Conservation (phyloP, 441 rosid species). For the Corymbia calophylla region DNA sequence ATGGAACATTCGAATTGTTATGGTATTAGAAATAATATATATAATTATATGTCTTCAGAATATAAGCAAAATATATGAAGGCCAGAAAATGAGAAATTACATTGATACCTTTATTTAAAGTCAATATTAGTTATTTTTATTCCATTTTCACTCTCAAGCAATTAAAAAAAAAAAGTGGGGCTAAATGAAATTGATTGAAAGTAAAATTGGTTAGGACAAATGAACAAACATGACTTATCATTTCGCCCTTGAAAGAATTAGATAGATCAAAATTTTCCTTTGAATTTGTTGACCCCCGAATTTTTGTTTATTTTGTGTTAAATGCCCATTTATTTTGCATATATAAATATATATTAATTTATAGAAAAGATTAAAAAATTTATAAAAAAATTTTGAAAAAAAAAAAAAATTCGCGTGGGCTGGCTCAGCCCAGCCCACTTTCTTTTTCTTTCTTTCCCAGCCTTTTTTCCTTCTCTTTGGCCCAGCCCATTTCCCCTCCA, state of each 20-base stretch:
- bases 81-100: background rate
- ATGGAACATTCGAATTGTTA: too few relatives aligned
- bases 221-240: background rate
- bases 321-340: background rate
- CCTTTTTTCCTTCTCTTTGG: too few relatives aligned
- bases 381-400: too few relatives aligned
- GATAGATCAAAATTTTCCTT: background rate
- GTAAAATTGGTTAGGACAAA: background rate
- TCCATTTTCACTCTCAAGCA: background rate
- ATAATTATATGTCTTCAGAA: background rate
- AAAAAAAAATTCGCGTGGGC: background rate
- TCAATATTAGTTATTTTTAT: background rate
- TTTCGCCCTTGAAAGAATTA: accelerated
- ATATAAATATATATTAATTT: too few relatives aligned
- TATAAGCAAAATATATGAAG: background rate
- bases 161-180: background rate
- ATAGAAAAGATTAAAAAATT: too few relatives aligned
- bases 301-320: background rate
- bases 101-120: background rate
- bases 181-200: background rate
- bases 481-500: too few relatives aligned
- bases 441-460: too few relatives aligned
- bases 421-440: too few relatives aligned
- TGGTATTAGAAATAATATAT: too few relatives aligned
- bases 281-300: too few relatives aligned